Base-by-base conservation (phyloP, 1,139 yeast genomes). In the Candida neerlandica region DNA sequence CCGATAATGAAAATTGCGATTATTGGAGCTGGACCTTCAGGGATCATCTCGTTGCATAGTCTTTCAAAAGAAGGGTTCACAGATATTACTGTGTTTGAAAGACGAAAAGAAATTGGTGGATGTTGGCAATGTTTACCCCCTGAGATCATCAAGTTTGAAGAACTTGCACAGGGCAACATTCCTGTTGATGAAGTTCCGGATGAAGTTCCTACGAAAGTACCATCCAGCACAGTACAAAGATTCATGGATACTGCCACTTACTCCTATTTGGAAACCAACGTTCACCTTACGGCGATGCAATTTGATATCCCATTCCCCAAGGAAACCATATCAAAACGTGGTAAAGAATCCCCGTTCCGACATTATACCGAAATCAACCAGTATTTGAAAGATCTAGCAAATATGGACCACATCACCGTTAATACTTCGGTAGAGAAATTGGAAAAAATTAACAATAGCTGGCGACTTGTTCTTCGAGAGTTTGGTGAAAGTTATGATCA, bases 11-110 rank as follows among this genome's bases (percentile, higher is more conserved):
- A 33, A 19, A 67, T 80, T 10, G 83, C 84, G 1, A 75, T 80
- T 10, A 69, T 84, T 37, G 91, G 92, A 2, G 88, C 81, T 7
- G 92, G 92, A 0, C 89, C 91, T 0, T 75, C 82, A 46, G 91
- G 90, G 4, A 73, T 84, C 5, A 85, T 82, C 1, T 64, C 80
- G 7, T 73, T 85, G 10, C 79, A 79, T 54, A 83, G 87, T 0
- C 66, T 84, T 18, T 51, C 75, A 3, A 72, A 70, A 10, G 85
- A 81, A 55, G 61, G 66, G 3, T 58, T 64, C 11, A 80, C 82
- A 54, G 65, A 68, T 23, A 68, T 83, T 53, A 74, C 73, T 48
- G 77, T 60, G 12, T 78, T 74, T 55, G 84, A 78, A 51, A 64
- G 80, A 50, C 65, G 79, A 45, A 55, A 62, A 14, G 64, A 60